Evolutionary conservation across 2,329 filamentous ascomycete species (phyloP), one percentile per base, ranked within the genome.

Genomic region (Ascomycota sp.): DNA sequence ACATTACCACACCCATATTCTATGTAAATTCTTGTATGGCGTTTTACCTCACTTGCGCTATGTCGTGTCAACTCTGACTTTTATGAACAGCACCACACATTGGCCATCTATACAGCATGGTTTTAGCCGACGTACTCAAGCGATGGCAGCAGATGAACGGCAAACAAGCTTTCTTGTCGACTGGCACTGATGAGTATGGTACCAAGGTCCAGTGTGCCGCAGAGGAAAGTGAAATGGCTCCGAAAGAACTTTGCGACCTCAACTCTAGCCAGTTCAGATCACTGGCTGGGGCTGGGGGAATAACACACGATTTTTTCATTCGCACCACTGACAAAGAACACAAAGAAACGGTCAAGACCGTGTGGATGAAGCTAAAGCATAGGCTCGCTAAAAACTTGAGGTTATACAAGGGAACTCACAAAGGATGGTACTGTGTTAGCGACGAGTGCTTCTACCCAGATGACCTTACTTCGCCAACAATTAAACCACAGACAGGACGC

Each of bases 391-490:
- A 83, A 32, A 62, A 66, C 28, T 76, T 77, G 7, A 74, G 77
- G 35, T 75, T 95, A 31, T 94, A 94, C 53, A 72, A 78, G 43
- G 70, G 72, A 8, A 81, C 77, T 40, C 89, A 95, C 43, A 71
- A 82, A 46, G 89, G 89, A 2, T 98, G 89, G 89, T 98, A 98
- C 51, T 89, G 79, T 32, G 76, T 98, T 31, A 83, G 80, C 48
- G 89, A 98, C 50, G 89, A 98, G 61, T 86, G 86, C 24, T 98
- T 92, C 53, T 95, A 94, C 47, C 82, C 86, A 0, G 66, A 75
- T 31, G 69, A 70, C 6, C 59, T 73, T 43, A 70, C 95, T 19
- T 70, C 82, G 43, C 65, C 75, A 26, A 68, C 72, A 30, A 56
- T 89, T 23, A 77, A 85, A 39, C 78, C 82, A 5, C 63, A 72